Conservation (phyloP, 176 grass and related monocot species). For the Luzula sylvatica region DNA sequence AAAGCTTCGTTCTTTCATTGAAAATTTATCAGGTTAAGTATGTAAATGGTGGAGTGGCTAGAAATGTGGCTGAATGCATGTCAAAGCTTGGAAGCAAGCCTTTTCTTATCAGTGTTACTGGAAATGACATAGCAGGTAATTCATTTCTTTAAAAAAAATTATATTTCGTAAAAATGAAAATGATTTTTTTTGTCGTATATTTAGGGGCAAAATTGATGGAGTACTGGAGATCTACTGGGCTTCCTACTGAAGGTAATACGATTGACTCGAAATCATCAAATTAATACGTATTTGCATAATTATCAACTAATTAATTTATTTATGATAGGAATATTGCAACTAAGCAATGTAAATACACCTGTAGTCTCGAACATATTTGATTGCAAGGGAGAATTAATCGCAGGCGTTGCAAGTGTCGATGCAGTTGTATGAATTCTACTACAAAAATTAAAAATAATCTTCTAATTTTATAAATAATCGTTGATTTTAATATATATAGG, state of each 20-base stretch:
- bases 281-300: too few relatives aligned
- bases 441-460: neutral
- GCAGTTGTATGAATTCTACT: slow-evolving; percentile 72
- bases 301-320: neutral
- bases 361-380: slow-evolving; percentile 86
- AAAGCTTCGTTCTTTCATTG: neutral
- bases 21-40: slow-evolving; percentile 52
- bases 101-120: slow-evolving; percentile 83
- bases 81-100: slow-evolving; percentile 65
- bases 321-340: slow-evolving; percentile 60
- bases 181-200: slow-evolving; percentile 13
- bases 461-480: neutral
- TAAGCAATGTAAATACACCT: slow-evolving; percentile 52
- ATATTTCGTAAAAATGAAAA: slow-evolving; percentile 11
- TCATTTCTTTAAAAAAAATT: slow-evolving; percentile 8
- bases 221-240: slow-evolving; percentile 59
- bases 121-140: slow-evolving; percentile 82
- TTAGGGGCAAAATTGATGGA: slow-evolving; percentile 71
- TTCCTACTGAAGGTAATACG: slow-evolving; percentile 57
- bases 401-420: slow-evolving; percentile 64
- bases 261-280: neutral
- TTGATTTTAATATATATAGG: slow-evolving; percentile 34
- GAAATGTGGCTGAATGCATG: slow-evolving; percentile 98
- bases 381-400: slow-evolving; percentile 49
- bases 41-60: slow-evolving; percentile 65